These are phyloP conservation scores for Neurospora sp. DNA, from an alignment of 495 filamentous ascomycete species.

Conservation along the genomic window DNA sequence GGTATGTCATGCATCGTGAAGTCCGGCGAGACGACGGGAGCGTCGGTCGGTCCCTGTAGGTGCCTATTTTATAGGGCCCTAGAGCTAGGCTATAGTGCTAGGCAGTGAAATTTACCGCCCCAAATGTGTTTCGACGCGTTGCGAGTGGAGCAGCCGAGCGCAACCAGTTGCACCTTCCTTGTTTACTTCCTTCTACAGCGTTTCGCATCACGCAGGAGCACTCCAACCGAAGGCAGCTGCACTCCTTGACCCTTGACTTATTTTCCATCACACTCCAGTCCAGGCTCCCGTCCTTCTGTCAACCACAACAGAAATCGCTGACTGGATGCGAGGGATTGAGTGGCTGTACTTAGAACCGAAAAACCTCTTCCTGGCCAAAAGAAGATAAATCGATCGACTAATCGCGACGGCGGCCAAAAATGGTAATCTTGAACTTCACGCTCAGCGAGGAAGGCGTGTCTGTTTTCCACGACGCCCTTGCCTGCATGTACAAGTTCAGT, in stretches of 20 bases:
- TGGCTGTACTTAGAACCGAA: background rate
- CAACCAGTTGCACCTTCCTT: background rate
- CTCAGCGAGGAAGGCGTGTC: conserved; percentile 64
- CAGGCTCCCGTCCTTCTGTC: background rate
- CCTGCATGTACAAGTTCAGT: conserved; percentile 85
- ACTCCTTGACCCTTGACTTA: background rate
- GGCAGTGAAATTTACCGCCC: background rate
- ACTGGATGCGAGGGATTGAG: background rate
- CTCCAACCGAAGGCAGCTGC: background rate
- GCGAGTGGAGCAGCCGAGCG: background rate
- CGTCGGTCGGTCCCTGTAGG: background rate
- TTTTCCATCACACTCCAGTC: background rate
- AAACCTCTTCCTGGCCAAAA: conserved; percentile 1
- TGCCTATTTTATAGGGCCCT: background rate
- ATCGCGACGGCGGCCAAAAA: background rate
- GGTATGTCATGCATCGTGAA: background rate
- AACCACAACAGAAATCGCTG: background rate
- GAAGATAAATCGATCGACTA: background rate
- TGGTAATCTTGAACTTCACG: conserved; percentile 59
- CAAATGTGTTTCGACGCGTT: background rate
- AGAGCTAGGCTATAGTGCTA: background rate
- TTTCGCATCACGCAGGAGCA: background rate
- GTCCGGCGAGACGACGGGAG: background rate
- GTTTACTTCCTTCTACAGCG: background rate
- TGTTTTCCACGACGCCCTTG: conserved; percentile 71